Conservation (phyloP, 2,329 filamentous ascomycete genomes). For the Pseudofabraea citricarpa region DNA sequence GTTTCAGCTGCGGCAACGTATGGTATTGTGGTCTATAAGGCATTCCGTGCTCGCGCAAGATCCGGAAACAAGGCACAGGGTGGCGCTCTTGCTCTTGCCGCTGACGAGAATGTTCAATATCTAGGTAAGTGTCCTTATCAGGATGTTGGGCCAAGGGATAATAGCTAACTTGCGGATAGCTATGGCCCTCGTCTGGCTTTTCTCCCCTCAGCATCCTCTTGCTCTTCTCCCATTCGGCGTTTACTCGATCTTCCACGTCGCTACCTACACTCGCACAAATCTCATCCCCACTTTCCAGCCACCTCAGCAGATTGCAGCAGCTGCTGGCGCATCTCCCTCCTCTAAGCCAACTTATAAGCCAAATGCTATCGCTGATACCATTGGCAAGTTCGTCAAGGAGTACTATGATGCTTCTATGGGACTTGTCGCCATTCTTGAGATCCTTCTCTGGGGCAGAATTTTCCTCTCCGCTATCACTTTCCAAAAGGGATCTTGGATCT, state of each 20-base stretch:
- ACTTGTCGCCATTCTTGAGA: slow-evolving; percentile 83
- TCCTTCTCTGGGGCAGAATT: slow-evolving; percentile 80
- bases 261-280: slow-evolving; percentile 92
- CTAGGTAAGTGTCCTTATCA: slow-evolving; percentile 59
- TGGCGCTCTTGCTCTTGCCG: slow-evolving; percentile 61
- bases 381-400: slow-evolving; percentile 92
- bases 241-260: slow-evolving; percentile 98
- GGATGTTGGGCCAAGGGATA: slow-evolving; percentile 12
- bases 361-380: slow-evolving; percentile 67
- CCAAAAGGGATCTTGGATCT: slow-evolving; percentile 85
- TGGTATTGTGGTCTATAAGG: slow-evolving; percentile 98
- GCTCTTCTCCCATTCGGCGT: slow-evolving; percentile 91
- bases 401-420: slow-evolving; percentile 98
- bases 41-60: slow-evolving; percentile 79
- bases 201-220: slow-evolving; percentile 81
- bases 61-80: slow-evolving; percentile 55
- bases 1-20: slow-evolving; percentile 87
- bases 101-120: slow-evolving; percentile 98
- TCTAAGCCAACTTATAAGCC: slow-evolving; percentile 49
- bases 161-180: slow-evolving; percentile 43
- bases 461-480: slow-evolving; percentile 79
- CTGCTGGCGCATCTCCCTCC: slow-evolving; percentile 49
- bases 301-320: slow-evolving; percentile 47
- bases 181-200: slow-evolving; percentile 94
- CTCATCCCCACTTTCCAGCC: slow-evolving; percentile 83